Conservation (phyloP, 768 basidiomycete genomes). For the Termitomyces sp. region DNA sequence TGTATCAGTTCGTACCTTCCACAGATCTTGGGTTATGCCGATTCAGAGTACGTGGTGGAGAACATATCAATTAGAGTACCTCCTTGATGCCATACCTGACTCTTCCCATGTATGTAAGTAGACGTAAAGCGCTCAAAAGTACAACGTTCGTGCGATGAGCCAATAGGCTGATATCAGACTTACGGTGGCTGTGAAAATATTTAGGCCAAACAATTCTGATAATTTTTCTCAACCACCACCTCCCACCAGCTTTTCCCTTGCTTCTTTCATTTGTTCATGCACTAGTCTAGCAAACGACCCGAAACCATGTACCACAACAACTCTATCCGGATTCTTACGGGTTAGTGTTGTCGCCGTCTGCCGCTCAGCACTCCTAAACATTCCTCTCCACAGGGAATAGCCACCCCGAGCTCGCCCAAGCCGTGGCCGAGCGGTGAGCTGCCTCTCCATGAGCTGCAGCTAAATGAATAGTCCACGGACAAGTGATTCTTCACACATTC, state of each 20-base stretch:
- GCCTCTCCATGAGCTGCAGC: constrained; percentile 43
- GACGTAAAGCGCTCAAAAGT: background rate
- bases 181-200: constrained; percentile 47
- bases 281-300: constrained; percentile 32
- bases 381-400: constrained; percentile 74
- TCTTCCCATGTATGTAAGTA: constrained; percentile 3
- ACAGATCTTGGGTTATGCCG: constrained; percentile 85
- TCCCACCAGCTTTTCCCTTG: constrained; percentile 32
- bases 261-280: constrained; percentile 32
- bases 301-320: constrained; percentile 74
- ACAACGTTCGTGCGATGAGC: constrained; percentile 20
- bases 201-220: constrained; percentile 38
- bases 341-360: constrained; percentile 36
- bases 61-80: constrained; percentile 80
- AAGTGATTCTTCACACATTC: constrained; percentile 44
- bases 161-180: constrained; percentile 16
- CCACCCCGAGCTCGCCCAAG: constrained; percentile 95
- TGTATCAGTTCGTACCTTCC: constrained; percentile 70
- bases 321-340: constrained; percentile 73
- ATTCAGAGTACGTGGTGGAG: constrained; percentile 97
- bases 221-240: constrained; percentile 27
- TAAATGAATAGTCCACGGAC: constrained; percentile 43
- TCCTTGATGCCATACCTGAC: constrained; percentile 26
- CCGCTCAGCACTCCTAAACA: constrained; percentile 15
- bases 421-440: constrained; percentile 96